Conservation (phyloP, 192 early-diverging fungal genomes). For the Dispira simplex region DNA sequence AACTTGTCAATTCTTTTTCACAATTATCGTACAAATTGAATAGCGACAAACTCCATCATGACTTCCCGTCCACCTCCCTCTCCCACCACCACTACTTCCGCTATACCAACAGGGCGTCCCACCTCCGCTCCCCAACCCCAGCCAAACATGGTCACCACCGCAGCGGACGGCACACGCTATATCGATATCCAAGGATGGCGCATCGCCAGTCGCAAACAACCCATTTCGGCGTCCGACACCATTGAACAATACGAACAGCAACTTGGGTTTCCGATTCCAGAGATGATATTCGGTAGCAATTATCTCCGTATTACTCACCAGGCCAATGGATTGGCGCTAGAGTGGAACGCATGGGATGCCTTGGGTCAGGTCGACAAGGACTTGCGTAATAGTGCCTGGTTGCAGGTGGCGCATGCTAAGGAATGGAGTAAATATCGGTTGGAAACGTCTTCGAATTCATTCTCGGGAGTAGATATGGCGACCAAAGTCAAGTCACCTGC, state of each 20-base stretch:
- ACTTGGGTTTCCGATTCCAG: slow-evolving; percentile 64
- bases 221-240: neutral
- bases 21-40: too few relatives aligned
- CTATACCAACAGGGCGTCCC: too few relatives aligned
- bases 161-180: neutral
- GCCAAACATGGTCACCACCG: neutral
- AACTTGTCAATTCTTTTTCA: too few relatives aligned
- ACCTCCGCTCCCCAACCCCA: too few relatives aligned
- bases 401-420: slow-evolving; percentile 73
- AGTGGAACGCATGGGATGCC: slow-evolving; percentile 58
- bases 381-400: slow-evolving; percentile 42
- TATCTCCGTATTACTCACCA: slow-evolving; percentile 41
- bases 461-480: too few relatives aligned
- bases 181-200: neutral
- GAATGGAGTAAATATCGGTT: slow-evolving; percentile 76
- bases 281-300: slow-evolving; percentile 97
- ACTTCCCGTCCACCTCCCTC: too few relatives aligned
- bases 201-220: neutral
- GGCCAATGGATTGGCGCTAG: slow-evolving; percentile 29
- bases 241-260: slow-evolving; percentile 17
- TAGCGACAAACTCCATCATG: too few relatives aligned
- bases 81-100: too few relatives aligned
- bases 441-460: neutral
- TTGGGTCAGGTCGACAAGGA: slow-evolving; percentile 53
- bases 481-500: too few relatives aligned